Evolutionary conservation across 2,329 filamentous ascomycete species (phyloP).

Genomic region (Calonectria ilicicola): DNA sequence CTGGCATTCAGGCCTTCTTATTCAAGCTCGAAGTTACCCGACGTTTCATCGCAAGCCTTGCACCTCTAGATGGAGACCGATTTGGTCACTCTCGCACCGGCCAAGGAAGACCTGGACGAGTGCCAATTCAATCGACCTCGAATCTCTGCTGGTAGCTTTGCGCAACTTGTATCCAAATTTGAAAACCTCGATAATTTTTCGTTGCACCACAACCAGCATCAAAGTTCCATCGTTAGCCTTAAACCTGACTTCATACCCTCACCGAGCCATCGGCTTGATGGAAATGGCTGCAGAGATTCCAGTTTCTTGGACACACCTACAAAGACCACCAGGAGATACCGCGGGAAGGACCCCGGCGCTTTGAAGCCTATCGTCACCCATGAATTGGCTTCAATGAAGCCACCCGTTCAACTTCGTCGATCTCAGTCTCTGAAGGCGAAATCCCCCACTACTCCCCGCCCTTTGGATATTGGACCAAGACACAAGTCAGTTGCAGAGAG

Average conservation of each 20-base stretch:
- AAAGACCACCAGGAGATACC: background rate
- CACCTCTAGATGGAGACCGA: conserved; percentile 26
- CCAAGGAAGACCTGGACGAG: conserved; percentile 22
- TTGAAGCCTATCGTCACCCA: conserved; percentile 7
- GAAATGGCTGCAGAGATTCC: background rate
- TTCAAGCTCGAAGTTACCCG: background rate
- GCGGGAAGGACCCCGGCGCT: conserved; percentile 9
- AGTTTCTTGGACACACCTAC: background rate
- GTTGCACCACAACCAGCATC: background rate
- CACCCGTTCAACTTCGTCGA: conserved; percentile 9
- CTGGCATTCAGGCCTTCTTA: background rate
- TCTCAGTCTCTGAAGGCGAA: conserved; percentile 29
- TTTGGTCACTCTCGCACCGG: conserved; percentile 8
- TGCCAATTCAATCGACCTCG: conserved; percentile 13
- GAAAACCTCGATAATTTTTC: conserved; percentile 45
- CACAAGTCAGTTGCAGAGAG: conserved; percentile 42
- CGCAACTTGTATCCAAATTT: conserved; percentile 51
- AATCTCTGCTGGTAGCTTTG: conserved; percentile 33
- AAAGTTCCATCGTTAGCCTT: background rate
- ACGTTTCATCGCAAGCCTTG: background rate
- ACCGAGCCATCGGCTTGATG: background rate
- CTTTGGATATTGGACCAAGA: conserved; percentile 11
- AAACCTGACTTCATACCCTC: background rate
- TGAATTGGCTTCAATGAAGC: background rate
- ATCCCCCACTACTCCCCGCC: conserved; percentile 1